Conservation (phyloP, 129 eudicot species). For the Chrysanthemum makinoi region DNA sequence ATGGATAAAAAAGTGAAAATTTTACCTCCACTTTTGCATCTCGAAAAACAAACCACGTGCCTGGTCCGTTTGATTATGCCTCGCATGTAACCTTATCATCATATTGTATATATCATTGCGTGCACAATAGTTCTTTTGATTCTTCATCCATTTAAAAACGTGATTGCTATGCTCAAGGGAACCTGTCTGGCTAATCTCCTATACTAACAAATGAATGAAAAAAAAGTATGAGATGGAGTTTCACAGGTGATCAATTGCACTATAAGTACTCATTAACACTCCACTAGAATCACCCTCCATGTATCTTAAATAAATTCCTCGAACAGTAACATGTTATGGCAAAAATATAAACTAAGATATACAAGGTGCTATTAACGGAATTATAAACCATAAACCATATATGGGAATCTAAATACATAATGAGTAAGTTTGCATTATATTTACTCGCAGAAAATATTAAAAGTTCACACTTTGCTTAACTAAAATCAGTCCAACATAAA, state of each 20-base stretch:
- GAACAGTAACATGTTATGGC: slow-evolving; percentile 8
- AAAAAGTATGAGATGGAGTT: slow-evolving; percentile 10
- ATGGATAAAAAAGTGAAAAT: not conserved
- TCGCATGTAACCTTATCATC: slow-evolving; percentile 92
- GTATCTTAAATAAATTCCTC: not conserved
- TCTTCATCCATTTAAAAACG: slow-evolving; percentile 94
- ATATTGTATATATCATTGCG: slow-evolving; percentile 91
- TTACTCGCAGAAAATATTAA: not conserved
- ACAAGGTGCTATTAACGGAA: not conserved
- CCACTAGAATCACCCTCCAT: slow-evolving; percentile 4
- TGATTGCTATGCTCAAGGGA: slow-evolving; percentile 72
- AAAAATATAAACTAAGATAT: not conserved
- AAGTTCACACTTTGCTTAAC: not conserved
- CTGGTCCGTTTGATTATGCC: slow-evolving; percentile 85
- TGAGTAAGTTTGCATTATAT: too few relatives aligned
- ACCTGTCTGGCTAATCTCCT: slow-evolving; percentile 83
- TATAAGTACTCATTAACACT: slow-evolving; percentile 17
- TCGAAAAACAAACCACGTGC: slow-evolving; percentile 98
- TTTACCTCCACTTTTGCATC: slow-evolving; percentile 98
- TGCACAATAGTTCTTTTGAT: slow-evolving; percentile 89
- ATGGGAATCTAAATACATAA: too few relatives aligned
- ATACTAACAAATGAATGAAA: slow-evolving; percentile 22
- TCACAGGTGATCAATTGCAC: slow-evolving; percentile 4
- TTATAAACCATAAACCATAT: not conserved
- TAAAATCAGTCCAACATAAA: not conserved